These are phyloP conservation scores for Trypanosoma conorhini DNA, from an alignment of 208 protist genomes.

Conservation along the genomic window DNA sequence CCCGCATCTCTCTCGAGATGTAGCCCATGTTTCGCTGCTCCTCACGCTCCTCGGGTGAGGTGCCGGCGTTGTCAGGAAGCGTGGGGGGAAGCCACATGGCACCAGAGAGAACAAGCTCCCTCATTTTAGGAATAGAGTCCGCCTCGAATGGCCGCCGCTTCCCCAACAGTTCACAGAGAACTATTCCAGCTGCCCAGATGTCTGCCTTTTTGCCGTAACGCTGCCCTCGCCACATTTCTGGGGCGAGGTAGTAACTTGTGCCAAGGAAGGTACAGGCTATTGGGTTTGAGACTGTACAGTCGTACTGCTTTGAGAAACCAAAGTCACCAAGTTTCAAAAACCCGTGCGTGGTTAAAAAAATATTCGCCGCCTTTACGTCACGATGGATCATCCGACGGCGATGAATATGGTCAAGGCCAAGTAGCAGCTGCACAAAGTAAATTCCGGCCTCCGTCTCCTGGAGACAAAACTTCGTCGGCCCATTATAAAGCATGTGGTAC, in stretches of 20 bases:
- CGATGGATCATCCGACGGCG: slow-evolving; percentile 91
- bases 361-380: slow-evolving; percentile 90
- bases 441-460: slow-evolving; percentile 74
- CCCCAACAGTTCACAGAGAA: slow-evolving; percentile 86
- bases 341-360: slow-evolving; percentile 83
- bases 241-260: slow-evolving; percentile 92
- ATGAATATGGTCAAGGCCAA: slow-evolving; percentile 90
- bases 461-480: slow-evolving; percentile 30
- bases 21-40: slow-evolving; percentile 26
- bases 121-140: slow-evolving; percentile 54
- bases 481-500: slow-evolving; percentile 58
- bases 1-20: slow-evolving; percentile 68
- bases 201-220: slow-evolving; percentile 90
- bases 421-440: slow-evolving; percentile 78
- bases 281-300: slow-evolving; percentile 81
- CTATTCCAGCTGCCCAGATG: slow-evolving; percentile 83
- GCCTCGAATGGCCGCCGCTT: slow-evolving; percentile 75
- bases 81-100: slow-evolving; percentile 50
- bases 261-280: slow-evolving; percentile 88
- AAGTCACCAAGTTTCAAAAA: slow-evolving; percentile 94
- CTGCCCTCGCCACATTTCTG: slow-evolving; percentile 87
- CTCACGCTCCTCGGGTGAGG: not conserved
- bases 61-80: slow-evolving; percentile 27
- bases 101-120: slow-evolving; percentile 49
- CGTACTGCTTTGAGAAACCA: slow-evolving; percentile 90